Base-by-base conservation (phyloP, 495 filamentous ascomycete species). In the Neurospora sp. region DNA sequence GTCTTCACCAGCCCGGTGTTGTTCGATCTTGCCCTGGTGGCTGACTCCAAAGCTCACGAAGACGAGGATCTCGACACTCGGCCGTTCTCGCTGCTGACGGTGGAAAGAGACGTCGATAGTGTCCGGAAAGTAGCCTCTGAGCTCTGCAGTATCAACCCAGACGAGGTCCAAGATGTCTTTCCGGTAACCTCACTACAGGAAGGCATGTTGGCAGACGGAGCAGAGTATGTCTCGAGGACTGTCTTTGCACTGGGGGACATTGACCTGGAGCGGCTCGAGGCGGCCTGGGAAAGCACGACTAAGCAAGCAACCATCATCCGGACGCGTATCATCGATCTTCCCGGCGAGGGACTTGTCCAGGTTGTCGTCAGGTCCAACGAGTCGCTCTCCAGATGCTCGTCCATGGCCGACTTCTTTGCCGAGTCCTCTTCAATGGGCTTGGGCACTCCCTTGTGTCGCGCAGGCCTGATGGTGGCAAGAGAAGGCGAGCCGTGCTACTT, bases 111-210 rank as follows among this genome's bases (percentile, higher is more conserved):
- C 42, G 16, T n/a, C 18, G 7, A 44, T n/a, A 9, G 2, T n/a
- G 18, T 44, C 0, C 7, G 42, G 0, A 0, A 44, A 44, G 42
- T n/a, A 9, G 42, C 42, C 42, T 78, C 81, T 14, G 78, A 77
- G 2, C 82, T 82, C 44, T 90, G 87, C 69, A 35, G 70, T 8
- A 74, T 90, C 11, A 70, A 79, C 1, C 78, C 78, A 12, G 79
- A 85, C 0, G 72, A 79, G 0, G 82, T 92, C 54, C 80, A 83
- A 70, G 87, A 90, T 71, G 84, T 89, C 38, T 91, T 90, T 73
- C 89, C 89, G 1, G 90, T 88, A 78, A 90, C 80, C 73, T 82
- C 86, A 7, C 74, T 89, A 2, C 84, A 87, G 75, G 87, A 89
- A 72, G 87, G 84, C 23, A 44, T 44, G 42, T 44, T 44, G 18